phyloP scores from a whole-genome alignment of 805 yeast genomes.

The Ogataea siamensis region DNA sequence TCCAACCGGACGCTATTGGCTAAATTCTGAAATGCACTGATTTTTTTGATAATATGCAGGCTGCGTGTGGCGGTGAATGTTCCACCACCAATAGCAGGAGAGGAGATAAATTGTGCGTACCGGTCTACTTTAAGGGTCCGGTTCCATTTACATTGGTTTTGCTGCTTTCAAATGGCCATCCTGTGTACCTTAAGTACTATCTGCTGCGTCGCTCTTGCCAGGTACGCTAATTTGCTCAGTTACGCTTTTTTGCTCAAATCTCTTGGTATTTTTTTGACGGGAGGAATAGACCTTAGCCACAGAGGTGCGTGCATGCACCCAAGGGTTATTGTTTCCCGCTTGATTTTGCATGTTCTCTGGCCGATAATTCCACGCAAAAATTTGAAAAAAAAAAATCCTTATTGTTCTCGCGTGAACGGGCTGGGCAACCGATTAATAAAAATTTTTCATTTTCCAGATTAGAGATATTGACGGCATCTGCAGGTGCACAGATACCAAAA shows the following conservation, averaged over 20 bases:
- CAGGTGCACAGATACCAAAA: constrained; percentile 4
- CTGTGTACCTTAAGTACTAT: too few species aligned
- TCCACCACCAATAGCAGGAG: not conserved
- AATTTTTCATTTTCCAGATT: not conserved
- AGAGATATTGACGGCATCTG: not conserved
- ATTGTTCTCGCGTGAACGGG: not conserved
- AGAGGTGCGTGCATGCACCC: not conserved
- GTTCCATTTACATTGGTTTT: too few species aligned
- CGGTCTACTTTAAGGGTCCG: not conserved
- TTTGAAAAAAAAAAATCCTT: not conserved
- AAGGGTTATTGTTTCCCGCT: constrained; percentile 1
- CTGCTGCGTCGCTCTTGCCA: too few species aligned
- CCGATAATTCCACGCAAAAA: not conserved
- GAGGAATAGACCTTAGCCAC: constrained; percentile 1
- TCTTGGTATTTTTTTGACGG: not conserved
- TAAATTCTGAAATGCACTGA: constrained; percentile 5
- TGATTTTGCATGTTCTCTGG: too few species aligned
- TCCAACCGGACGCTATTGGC: constrained; percentile 1
- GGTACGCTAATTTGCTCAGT: not conserved
- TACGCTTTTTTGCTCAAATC: not conserved
- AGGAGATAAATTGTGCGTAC: not conserved
- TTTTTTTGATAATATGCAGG: constrained; percentile 11
- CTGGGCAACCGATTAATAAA: too few species aligned
- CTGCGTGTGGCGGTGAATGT: constrained; percentile 9
- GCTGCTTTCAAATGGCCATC: too few species aligned